Conservation (phyloP, 257 asterid genomes). For the Jasminum sambac region DNA sequence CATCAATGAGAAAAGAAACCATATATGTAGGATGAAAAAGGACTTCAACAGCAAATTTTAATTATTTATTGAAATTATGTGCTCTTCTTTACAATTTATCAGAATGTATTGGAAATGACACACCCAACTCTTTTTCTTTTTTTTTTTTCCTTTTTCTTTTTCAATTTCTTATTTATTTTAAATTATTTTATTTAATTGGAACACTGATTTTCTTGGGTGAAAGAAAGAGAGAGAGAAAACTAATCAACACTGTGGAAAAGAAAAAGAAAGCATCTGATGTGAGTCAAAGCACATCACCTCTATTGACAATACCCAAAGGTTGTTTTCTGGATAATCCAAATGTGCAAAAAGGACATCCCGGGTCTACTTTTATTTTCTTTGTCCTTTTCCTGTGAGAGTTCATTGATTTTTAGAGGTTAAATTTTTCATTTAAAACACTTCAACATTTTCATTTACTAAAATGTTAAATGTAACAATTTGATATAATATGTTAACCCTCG, state of each 20-base stretch:
- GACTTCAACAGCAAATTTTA: background rate
- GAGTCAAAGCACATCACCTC: background rate
- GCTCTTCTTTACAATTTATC: slow-evolving; percentile 5
- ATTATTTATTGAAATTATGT: background rate
- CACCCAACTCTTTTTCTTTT: background rate
- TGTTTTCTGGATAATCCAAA: background rate
- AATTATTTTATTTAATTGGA: background rate
- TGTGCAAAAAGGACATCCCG: background rate
- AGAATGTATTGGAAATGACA: slow-evolving; percentile 26
- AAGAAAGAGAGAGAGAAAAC: background rate
- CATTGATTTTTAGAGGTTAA: background rate
- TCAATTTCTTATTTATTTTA: background rate
- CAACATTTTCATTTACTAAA: too few species aligned
- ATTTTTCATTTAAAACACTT: background rate
- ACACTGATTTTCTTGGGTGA: background rate
- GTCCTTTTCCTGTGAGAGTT: background rate
- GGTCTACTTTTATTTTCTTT: background rate
- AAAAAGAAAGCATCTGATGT: slow-evolving; percentile 1
- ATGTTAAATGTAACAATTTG: background rate
- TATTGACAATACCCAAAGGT: slow-evolving; percentile 4
- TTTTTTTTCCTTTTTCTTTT: background rate
- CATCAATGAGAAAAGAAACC: slow-evolving; percentile 13
- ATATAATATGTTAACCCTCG: background rate
- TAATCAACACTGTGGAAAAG: background rate
- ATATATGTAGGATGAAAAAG: background rate